phyloP scores from a whole-genome alignment of 306 rosid genomes.

The Medicago arabica region DNA sequence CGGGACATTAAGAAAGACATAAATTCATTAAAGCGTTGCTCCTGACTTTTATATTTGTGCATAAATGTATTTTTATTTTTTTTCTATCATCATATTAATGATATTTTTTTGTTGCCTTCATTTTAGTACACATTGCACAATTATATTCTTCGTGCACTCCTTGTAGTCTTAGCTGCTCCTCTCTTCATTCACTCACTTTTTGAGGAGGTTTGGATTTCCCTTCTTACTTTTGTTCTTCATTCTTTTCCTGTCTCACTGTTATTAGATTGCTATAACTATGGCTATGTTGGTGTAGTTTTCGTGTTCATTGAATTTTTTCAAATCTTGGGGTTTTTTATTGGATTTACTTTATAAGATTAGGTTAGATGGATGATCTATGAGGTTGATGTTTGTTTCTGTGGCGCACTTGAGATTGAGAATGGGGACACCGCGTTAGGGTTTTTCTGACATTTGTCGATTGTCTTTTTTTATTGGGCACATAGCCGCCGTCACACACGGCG shows the following conservation, averaged over 20 bases:
- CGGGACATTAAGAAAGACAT: neutral
- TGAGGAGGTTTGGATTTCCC: slow-evolving; percentile 17
- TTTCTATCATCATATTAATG: neutral
- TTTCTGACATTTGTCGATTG: neutral
- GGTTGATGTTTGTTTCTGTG: slow-evolving; percentile 24
- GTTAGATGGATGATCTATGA: neutral
- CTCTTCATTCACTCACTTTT: slow-evolving; percentile 18
- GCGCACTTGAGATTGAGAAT: slow-evolving; percentile 28
- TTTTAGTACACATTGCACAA: slow-evolving; percentile 1
- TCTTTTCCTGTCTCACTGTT: neutral
- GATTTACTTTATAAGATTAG: neutral
- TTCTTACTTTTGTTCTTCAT: neutral
- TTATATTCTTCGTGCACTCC: slow-evolving; percentile 22
- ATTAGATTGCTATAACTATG: neutral
- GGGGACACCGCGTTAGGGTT: neutral
- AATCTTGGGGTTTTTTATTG: neutral
- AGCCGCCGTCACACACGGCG: neutral
- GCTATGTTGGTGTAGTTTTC: neutral
- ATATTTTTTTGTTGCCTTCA: slow-evolving; percentile 1
- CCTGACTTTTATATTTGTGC: neutral
- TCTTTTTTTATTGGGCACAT: slow-evolving; percentile 1
- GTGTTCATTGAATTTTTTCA: neutral
- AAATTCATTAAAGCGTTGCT: neutral
- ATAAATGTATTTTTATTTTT: neutral
- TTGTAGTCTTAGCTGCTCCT: slow-evolving; percentile 19